Evolutionary conservation across 2,329 filamentous ascomycete genomes (phyloP).

Genomic region (Aspergillus fijiensis): DNA sequence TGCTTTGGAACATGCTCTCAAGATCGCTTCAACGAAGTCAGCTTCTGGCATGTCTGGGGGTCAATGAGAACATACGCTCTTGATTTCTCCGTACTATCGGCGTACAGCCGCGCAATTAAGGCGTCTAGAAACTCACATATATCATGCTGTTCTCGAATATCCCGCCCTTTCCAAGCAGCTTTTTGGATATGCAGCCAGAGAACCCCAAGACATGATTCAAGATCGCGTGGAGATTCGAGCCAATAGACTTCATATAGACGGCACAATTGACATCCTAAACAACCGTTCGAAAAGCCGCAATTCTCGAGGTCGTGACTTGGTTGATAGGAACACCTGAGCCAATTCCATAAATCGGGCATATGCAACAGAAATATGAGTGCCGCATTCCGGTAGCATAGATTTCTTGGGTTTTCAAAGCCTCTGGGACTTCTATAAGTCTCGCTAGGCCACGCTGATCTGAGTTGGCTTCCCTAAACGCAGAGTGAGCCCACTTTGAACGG

Average conservation of each 20-base stretch:
- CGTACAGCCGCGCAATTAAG: slow-evolving; percentile 8
- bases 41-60: background rate
- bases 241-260: slow-evolving; percentile 20
- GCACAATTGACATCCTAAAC: slow-evolving; percentile 19
- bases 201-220: background rate
- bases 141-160: slow-evolving; percentile 17
- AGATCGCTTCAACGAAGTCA: background rate
- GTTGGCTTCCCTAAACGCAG: background rate
- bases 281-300: background rate
- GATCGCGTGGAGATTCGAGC: background rate
- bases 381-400: slow-evolving; percentile 31
- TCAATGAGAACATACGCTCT: background rate
- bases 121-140: slow-evolving; percentile 18
- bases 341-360: slow-evolving; percentile 26
- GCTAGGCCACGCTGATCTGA: background rate
- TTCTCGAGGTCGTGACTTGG: background rate
- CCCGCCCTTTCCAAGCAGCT: background rate
- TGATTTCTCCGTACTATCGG: background rate
- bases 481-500: background rate
- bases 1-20: background rate
- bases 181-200: slow-evolving; percentile 9
- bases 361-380: slow-evolving; percentile 27
- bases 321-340: slow-evolving; percentile 14
- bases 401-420: slow-evolving; percentile 12
- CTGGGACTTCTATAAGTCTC: background rate